Base-by-base conservation (phyloP, 1,139 yeast genomes). In the Ogataea hybrid region DNA sequence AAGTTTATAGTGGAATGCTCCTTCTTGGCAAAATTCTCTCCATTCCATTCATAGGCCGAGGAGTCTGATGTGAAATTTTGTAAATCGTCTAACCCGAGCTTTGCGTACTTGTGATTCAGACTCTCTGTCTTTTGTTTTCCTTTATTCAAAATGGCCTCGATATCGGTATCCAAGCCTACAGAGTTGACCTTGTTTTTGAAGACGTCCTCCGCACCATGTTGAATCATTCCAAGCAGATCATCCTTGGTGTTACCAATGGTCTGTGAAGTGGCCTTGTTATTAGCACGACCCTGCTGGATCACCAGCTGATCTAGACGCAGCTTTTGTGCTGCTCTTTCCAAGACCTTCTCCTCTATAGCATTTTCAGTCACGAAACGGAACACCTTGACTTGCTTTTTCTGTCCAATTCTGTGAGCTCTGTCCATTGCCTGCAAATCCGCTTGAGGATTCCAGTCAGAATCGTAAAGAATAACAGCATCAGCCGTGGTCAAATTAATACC, bases 401-500 rank as follows among this genome's bases (percentile, higher is more conserved):
- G 98, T 9, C 98, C 98, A 59, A 92, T 92, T 69, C 98, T 81
- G 63, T 92, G 98, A 0, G 98, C 98, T 61, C 98, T 77, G 63
- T 92, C 98, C 98, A 92, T 92, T 1, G 98, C 97, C 65, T 92
- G 98, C 56, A 92, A 71, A 72, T 92, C 98, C 0, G 97, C 97
- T 61, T 92, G 98, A 1, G 98, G 98, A 59, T 92, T 92, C 98
- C 98, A 92, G 65, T 92, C 98, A 1, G 96, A 87, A 63, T 92
- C 98, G 58, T 81, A 92, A 28, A 92, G 67, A 7, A 92, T 77
- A 43, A 92, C 98, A 44, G 84, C 79, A 64, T 92, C 97, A 2
- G 98, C 98, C 23, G 88, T 77, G 0, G 97, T 90, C 58, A 92
- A 73, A 59, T 92, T 92, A 58, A 92, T 92, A 59, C 98, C 98